Percentiles rank a stretch among this genome's conserved stretches.
phyloP scores from a whole-genome alignment of 306 rosid species.

The Fragaria vesca region DNA sequence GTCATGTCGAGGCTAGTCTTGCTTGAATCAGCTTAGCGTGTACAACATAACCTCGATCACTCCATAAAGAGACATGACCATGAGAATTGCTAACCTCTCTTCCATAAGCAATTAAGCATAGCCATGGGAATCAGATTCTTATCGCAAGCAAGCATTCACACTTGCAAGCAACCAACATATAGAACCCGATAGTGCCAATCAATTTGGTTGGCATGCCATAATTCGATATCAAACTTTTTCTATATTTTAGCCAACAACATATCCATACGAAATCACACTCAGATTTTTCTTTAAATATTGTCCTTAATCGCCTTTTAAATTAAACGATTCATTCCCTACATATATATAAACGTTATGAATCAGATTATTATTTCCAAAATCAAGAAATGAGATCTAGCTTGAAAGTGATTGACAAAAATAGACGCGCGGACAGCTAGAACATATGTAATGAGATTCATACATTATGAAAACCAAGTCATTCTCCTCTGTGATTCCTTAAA shows the following conservation, averaged over 20 bases:
- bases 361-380: neutral
- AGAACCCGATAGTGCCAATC: neutral
- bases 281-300: neutral
- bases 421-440: neutral
- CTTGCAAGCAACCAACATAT: too few species aligned
- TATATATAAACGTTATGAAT: neutral
- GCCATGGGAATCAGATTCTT: too few species aligned
- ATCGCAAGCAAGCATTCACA: too few species aligned
- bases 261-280: neutral
- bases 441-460: neutral
- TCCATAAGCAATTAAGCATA: too few species aligned
- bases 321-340: neutral
- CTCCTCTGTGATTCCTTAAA: neutral
- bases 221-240: too few species aligned
- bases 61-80: too few species aligned
- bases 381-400: neutral
- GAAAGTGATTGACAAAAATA: neutral
- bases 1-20: too few species aligned
- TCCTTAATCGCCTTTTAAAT: neutral
- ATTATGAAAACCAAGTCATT: too few species aligned
- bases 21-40: too few species aligned
- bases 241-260: neutral
- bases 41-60: too few species aligned
- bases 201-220: too few species aligned
- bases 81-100: too few species aligned